Percentiles rank a stretch among this genome's conserved stretches.
phyloP scores from a whole-genome alignment of 2,329 filamentous ascomycete species.

The Sporothrix globosa region DNA sequence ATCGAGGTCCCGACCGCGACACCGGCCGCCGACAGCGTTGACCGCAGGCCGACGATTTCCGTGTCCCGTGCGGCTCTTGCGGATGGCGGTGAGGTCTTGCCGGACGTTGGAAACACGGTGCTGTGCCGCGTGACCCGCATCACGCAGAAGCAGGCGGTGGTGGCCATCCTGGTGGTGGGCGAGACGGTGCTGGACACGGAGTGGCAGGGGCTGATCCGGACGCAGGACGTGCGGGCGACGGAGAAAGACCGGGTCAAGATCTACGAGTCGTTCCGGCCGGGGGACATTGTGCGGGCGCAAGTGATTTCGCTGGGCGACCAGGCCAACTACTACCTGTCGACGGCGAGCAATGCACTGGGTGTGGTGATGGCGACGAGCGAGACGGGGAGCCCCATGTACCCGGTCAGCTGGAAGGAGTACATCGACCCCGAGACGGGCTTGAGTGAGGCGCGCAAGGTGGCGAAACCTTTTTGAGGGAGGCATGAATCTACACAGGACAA shows the following conservation, averaged over 20 bases:
- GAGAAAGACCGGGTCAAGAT: constrained; percentile 96
- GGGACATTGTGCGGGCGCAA: constrained; percentile 84
- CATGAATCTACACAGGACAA: background rate
- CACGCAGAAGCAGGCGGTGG: constrained; percentile 79
- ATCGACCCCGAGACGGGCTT: constrained; percentile 77
- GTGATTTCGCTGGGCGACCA: constrained; percentile 94
- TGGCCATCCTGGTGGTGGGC: constrained; percentile 83
- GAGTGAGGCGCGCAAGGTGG: constrained; percentile 85
- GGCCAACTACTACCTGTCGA: constrained; percentile 92
- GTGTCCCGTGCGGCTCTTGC: constrained; percentile 52
- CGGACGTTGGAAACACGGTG: constrained; percentile 77
- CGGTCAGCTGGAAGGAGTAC: constrained; percentile 95
- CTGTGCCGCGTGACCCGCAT: constrained; percentile 85
- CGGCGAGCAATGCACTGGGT: constrained; percentile 85
- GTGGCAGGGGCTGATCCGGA: constrained; percentile 82
- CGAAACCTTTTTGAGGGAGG: constrained; percentile 75
- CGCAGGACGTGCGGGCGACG: constrained; percentile 90
- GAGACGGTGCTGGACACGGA: constrained; percentile 73
- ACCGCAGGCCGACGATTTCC: constrained; percentile 58
- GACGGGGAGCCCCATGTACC: constrained; percentile 85
- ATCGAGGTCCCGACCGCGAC: constrained; percentile 51
- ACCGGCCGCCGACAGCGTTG: constrained; percentile 45
- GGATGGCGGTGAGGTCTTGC: constrained; percentile 65
- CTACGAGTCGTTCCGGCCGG: constrained; percentile 86
- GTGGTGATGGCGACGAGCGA: constrained; percentile 93